Evolutionary conservation across 768 basidiomycete genomes (phyloP), one percentile per base, ranked within the genome.

Genomic region (Serendipita sp.): DNA sequence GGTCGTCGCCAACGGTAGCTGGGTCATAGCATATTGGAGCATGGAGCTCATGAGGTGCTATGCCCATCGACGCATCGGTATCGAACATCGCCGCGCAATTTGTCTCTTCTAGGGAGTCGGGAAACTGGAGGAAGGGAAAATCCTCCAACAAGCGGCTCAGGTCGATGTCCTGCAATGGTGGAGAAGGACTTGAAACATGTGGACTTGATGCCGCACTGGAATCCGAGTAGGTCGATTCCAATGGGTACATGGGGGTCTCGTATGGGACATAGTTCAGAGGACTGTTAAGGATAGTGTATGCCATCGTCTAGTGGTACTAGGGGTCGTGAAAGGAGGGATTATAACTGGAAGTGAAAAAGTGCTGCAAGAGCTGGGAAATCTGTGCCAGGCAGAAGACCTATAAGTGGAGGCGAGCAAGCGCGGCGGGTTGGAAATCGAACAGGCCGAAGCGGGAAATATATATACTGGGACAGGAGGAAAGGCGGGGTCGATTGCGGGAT

Each of bases 391-490:
- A 60, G 56, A 32, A 24, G 35, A 60, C 10, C 11, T n/a, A 11
- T 32, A 30, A 30, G 56, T 60, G 56, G 56, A 60, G 56, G 56
- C 56, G 56, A 60, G 56, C 56, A 60, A n/a, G 30, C 32, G 41
- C 41, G 41, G 41, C 41, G 41, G 41, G 41, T 41, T 41, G 41
- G 13, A 41, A 41, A 7, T 13, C 41, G 41, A 13, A 24, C 24
- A 24, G 24, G 24, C 24, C 24, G 24, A 24, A 24, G 24, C 24
- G 24, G 24, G 24, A 24, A 24, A 24, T 24, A 24, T 24, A 24
- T 24, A 24, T 41, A 41, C 13, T 7, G 41, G 41, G 41, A 41
- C 7, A 41, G 41, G 41, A 41, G 41, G 7, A 41, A 5, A 13
- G 13, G 5, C 7, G 8, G 48, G 48, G 48, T 7, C 48, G 41